Evolutionary conservation across 2,329 filamentous ascomycete genomes (phyloP).

Genomic region (Aspergillus udagawae): DNA sequence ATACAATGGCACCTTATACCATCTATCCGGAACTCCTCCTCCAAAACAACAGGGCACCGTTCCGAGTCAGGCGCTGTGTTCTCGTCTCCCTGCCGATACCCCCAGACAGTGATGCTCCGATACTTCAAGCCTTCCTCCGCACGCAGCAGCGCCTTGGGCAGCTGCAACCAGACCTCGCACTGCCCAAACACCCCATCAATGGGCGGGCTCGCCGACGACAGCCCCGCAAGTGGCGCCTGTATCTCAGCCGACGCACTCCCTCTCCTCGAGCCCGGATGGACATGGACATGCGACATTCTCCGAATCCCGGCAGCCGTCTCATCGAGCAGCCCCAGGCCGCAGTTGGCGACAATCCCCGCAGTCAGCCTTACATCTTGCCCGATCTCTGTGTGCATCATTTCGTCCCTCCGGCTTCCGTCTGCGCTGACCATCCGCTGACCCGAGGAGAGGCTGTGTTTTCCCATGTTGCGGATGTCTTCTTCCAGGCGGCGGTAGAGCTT

Average conservation of each 20-base stretch:
- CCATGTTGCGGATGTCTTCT: constrained; percentile 28
- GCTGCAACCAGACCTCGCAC: constrained; percentile 36
- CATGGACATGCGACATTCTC: constrained; percentile 31
- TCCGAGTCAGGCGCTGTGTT: constrained; percentile 20
- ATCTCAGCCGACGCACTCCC: constrained; percentile 17
- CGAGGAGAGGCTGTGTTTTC: constrained; percentile 17
- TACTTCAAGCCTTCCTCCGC: constrained; percentile 41
- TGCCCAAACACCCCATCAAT: constrained; percentile 29
- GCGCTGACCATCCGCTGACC: constrained; percentile 24
- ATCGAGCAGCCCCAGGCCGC: constrained; percentile 31
- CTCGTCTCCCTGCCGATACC: constrained; percentile 25
- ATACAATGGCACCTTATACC: constrained; percentile 45
- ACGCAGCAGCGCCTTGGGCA: constrained; percentile 45
- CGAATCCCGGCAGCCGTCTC: constrained; percentile 35
- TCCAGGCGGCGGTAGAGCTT: constrained; percentile 43
- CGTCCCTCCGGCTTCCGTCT: constrained; percentile 25
- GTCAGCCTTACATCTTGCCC: constrained; percentile 35
- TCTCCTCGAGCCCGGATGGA: constrained; percentile 23
- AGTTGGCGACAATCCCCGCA: constrained; percentile 32
- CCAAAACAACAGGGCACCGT: constrained; percentile 26
- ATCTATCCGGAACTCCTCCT: constrained; percentile 40
- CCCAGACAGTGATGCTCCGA: constrained; percentile 32
- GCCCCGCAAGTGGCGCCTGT: constrained; percentile 3
- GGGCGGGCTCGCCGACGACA: constrained; percentile 10
- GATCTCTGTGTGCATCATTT: constrained; percentile 24